Percentiles rank a stretch among this genome's conserved stretches.
Conservation (phyloP, 495 filamentous ascomycete genomes). For the Chaetomium fimeti region DNA sequence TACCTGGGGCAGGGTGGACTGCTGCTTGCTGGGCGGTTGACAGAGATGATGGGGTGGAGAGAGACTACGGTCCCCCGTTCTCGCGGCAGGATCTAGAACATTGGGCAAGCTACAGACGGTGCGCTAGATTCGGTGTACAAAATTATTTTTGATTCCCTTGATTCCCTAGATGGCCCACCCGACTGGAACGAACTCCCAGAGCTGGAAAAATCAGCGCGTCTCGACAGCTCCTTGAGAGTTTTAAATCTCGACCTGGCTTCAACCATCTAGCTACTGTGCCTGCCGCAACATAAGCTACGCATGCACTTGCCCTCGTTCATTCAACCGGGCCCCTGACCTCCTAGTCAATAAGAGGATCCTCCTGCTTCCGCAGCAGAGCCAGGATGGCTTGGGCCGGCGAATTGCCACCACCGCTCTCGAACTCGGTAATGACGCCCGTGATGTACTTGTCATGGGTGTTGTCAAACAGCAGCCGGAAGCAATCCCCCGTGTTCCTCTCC, state of each 20-base stretch:
- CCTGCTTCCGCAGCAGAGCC: conserved; percentile 49
- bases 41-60: neutral
- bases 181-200: conserved; percentile 3
- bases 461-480: conserved; percentile 88
- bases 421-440: conserved; percentile 85
- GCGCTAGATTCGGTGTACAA: conserved; percentile 21
- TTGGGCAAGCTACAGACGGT: neutral
- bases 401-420: conserved; percentile 58
- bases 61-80: neutral
- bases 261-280: conserved; percentile 10
- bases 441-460: conserved; percentile 89
- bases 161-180: neutral
- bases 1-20: neutral
- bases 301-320: neutral
- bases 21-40: neutral
- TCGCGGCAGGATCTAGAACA: neutral
- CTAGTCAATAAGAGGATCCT: conserved; percentile 47
- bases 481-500: conserved; percentile 51
- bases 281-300: neutral
- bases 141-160: conserved; percentile 16
- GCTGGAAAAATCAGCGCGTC: conserved; percentile 2
- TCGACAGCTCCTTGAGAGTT: conserved; percentile 3
- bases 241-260: neutral
- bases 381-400: conserved; percentile 83
- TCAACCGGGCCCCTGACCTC: neutral